phyloP scores from a whole-genome alignment of 352 stramenopile genomes.

The Halophytophthora polymorphica region DNA sequence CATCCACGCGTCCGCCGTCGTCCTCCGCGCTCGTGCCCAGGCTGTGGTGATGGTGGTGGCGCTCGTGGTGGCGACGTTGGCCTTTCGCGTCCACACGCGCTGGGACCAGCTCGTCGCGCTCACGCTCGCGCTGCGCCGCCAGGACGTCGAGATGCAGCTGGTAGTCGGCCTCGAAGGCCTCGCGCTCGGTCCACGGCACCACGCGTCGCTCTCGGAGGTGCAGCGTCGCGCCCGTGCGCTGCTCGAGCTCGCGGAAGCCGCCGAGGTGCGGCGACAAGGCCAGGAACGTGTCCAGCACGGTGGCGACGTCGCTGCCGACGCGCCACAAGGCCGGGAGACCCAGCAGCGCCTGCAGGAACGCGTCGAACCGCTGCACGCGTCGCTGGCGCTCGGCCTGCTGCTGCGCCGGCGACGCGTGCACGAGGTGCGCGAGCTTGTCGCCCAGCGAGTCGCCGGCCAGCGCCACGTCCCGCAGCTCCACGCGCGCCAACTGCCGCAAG shows the following conservation, averaged over 20 bases:
- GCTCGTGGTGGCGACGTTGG: conserved; percentile 8
- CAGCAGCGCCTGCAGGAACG: conserved; percentile 54
- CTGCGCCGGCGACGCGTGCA: conserved; percentile 14
- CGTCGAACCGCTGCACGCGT: conserved; percentile 35
- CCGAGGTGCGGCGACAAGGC: conserved; percentile 55
- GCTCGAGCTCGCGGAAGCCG: conserved; percentile 47
- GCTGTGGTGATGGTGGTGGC: conserved; percentile 16
- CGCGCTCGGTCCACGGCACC: conserved; percentile 47
- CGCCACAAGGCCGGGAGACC: conserved; percentile 44
- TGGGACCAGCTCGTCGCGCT: conserved; percentile 1
- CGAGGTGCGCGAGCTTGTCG: conserved; percentile 11
- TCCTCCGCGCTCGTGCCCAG: conserved; percentile 4
- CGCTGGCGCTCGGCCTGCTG: conserved; percentile 36
- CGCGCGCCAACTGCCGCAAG: conserved; percentile 39
- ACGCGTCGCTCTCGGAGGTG: conserved; percentile 44
- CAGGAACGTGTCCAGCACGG: conserved; percentile 68
- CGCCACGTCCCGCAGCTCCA: conserved; percentile 43
- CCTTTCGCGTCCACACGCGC: conserved; percentile 7
- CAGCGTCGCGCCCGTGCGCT: conserved; percentile 39
- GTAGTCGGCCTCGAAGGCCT: conserved; percentile 58
- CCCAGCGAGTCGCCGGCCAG: conserved; percentile 31
- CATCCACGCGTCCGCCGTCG: conserved; percentile 1
- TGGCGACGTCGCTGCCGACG: conserved; percentile 50
- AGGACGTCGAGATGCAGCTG: conserved; percentile 38
- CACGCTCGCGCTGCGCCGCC: conserved; percentile 21